Percentiles rank a stretch among this genome's conserved stretches.
phyloP scores from a whole-genome alignment of 148 eudicot species.

The Limonium bicolor region DNA sequence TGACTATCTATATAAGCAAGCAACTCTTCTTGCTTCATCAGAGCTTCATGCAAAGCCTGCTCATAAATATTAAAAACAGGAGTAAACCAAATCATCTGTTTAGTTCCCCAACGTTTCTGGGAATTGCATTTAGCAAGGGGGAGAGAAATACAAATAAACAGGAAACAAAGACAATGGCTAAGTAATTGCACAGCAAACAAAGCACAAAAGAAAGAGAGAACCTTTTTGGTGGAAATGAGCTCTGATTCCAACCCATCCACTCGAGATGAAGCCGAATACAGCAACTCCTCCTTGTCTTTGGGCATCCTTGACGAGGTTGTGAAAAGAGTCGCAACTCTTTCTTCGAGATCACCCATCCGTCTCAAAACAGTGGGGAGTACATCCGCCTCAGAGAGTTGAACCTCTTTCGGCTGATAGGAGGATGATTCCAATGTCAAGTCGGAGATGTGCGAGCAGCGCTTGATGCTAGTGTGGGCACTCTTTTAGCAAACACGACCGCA shows the following conservation, averaged over 20 bases:
- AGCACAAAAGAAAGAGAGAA: not conserved
- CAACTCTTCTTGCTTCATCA: conserved; percentile 66
- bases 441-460: conserved; percentile 1
- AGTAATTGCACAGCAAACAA: not conserved
- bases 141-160: not conserved
- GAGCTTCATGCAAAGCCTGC: conserved; percentile 73
- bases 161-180: not conserved
- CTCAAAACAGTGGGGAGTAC: conserved; percentile 5
- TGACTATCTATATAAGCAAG: conserved; percentile 48
- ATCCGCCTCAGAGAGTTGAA: not conserved
- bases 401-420: conserved; percentile 3
- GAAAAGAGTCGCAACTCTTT: not conserved
- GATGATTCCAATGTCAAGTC: not conserved
- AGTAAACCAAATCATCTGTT: too few species aligned
- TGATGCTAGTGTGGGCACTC: not conserved
- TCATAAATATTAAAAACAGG: too few species aligned
- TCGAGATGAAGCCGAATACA: conserved; percentile 4
- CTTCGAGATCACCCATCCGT: conserved; percentile 8
- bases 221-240: conserved; percentile 7
- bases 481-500: not conserved
- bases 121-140: too few species aligned
- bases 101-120: too few species aligned
- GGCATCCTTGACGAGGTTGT: conserved; percentile 8
- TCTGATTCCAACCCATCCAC: conserved; percentile 11
- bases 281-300: conserved; percentile 6